These are phyloP conservation scores for Nicotiana obtusifolia DNA, from an alignment of 257 asterid genomes.

Conservation along the genomic window DNA sequence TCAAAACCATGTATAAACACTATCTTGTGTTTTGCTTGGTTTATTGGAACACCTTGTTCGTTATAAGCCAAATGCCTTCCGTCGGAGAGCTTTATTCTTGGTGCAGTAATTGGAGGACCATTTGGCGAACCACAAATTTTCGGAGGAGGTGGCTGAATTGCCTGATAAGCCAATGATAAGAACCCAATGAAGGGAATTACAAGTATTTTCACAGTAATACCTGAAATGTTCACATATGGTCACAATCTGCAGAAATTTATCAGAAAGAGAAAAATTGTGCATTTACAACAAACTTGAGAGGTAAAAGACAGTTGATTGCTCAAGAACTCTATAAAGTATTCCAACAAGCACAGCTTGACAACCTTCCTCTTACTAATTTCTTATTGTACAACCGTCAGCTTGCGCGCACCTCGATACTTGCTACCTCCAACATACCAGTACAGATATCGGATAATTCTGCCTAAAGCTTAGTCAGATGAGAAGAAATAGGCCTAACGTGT, in stretches of 20 bases:
- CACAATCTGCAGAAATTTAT: neutral
- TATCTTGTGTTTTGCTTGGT: neutral
- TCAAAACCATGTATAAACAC: neutral
- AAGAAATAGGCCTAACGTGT: too few relatives aligned
- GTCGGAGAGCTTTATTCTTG: neutral
- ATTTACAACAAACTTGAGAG: too few relatives aligned
- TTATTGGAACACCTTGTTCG: neutral
- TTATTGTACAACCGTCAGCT: too few relatives aligned
- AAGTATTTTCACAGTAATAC: neutral
- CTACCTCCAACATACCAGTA: too few relatives aligned
- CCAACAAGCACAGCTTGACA: too few relatives aligned
- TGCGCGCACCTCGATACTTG: too few relatives aligned
- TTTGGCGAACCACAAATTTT: neutral
- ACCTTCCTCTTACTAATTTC: too few relatives aligned
- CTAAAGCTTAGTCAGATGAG: too few relatives aligned
- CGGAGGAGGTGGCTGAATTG: neutral
- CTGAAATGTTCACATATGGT: neutral
- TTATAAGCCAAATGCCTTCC: neutral
- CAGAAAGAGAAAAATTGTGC: too few relatives aligned
- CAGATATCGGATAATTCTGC: too few relatives aligned
- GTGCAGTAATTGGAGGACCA: neutral
- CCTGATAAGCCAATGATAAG: neutral
- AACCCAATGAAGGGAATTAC: neutral
- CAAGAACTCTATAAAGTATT: too few relatives aligned
- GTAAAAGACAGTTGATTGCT: too few relatives aligned